These are phyloP conservation scores for Fragilaria crotonensis DNA, from an alignment of 108 stramenopile genomes.

Conservation along the genomic window DNA sequence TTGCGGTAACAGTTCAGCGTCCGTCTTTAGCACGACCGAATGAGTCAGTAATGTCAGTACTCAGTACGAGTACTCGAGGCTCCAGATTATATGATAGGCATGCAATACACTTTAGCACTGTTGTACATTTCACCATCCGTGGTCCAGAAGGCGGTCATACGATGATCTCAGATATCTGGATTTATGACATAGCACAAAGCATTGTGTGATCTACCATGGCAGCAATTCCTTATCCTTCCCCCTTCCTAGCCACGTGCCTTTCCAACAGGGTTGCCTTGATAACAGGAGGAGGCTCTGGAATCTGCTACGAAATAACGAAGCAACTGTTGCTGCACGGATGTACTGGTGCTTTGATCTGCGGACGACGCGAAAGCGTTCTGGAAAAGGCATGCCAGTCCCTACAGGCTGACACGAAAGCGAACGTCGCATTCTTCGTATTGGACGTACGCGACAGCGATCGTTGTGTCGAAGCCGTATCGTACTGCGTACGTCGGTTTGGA, in stretches of 20 bases:
- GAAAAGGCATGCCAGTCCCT: conserved; percentile 47
- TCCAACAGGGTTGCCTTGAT: conserved; percentile 69
- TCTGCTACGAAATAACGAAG: conserved; percentile 76
- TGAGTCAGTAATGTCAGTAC: no score
- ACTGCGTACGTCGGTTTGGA: conserved; percentile 43
- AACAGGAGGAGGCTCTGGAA: conserved; percentile 81
- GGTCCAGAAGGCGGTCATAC: no score
- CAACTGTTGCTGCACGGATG: conserved; percentile 72
- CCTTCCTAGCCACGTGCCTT: conserved; percentile 64
- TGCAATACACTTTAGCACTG: no score
- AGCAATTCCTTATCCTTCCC: conserved; percentile 42
- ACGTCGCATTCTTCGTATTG: conserved; percentile 36
- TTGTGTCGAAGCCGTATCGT: conserved; percentile 53
- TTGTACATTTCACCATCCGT: no score
- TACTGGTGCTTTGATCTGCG: conserved; percentile 63
- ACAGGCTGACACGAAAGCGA: conserved; percentile 24
- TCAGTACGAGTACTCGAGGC: no score
- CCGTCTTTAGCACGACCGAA: no score
- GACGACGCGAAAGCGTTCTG: conserved; percentile 62
- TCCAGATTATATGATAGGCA: no score
- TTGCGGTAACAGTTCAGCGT: no score
- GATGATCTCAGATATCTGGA: no score
- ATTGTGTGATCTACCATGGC: no score
- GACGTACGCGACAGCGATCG: conserved; percentile 71
- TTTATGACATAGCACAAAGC: no score